Base-by-base conservation (phyloP, 495 filamentous ascomycete species). In the Staphylotrichum longicolle region DNA sequence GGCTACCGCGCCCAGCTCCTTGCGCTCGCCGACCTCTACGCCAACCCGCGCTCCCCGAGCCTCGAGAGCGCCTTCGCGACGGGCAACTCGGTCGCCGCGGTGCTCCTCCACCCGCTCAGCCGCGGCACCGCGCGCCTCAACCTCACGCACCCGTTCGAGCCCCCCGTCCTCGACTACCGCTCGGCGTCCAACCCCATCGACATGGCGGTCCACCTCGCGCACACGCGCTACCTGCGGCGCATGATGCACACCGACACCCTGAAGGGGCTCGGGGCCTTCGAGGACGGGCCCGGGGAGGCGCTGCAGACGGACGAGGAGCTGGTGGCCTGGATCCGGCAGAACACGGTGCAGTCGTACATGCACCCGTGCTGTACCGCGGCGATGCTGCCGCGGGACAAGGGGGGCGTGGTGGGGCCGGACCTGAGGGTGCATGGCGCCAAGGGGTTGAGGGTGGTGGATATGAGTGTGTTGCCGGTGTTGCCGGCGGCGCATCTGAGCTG, bases 351-450 rank as follows among this genome's bases (percentile, higher is more conserved):
- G 30, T 57, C 48, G 20, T 70, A 64, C 35, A 41, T 56, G 57
- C 68, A 70, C 49, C 68, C 68, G 7, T 70, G 65, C 54, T 79
- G 82, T 37, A 85, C 83, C 1, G 77, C 77, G 46, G 78, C 79
- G 1, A 83, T 84, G 82, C 66, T 85, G 69, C 83, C 83, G 0
- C 71, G 70, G 44, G 71, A 74, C 41, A 66, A 77, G 1, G 82
- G 83, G 12, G 84, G 84, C 5, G 75, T 80, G 2, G 77, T 80
- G 12, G 72, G 72, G 32, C 44, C 68, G 49, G 66, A 65, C 30
- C 60, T 78, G 11, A 70, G 65, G 57, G 77, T 80, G 2, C 76
- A 78, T 52, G 75, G 73, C 5, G 65, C 72, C 9, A 59, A 60
- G 46, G 58, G 63, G n/a, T 41, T 80, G 32, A 65, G 77, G 15